Base-by-base conservation (phyloP, 2,329 filamentous ascomycete genomes). In the Taxawa tesnikishii region DNA sequence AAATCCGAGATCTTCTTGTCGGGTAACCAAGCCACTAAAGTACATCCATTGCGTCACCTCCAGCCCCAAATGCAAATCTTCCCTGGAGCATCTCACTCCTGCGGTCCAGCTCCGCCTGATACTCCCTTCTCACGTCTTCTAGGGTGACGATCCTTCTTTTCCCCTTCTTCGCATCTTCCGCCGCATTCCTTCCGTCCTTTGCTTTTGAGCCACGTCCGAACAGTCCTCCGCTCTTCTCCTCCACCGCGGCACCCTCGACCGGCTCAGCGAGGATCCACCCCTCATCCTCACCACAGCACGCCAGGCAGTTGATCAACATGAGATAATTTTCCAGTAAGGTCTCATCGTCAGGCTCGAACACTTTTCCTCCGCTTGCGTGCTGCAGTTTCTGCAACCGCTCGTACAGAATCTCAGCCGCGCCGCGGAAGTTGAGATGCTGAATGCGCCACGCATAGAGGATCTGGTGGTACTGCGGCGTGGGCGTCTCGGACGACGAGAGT, bases 371-470 rank as follows among this genome's bases (percentile, higher is more conserved):
- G 28, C 28, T 31, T 7, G 31, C 27, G n/a, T n/a, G n/a, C 23
- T 35, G 29, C 14, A 75, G 58, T 6, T 63, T 60, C 41, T 72
- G 63, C 7, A 75, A 57, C 12, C 68, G 65, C 32, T 68, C 65
- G 41, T 73, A 67, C 3, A 73, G 57, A 9, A 71, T 61, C 25
- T 68, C 63, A 1, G 73, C 70, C 3, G 74, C 75, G 31, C 88
- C 90, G 27, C 88, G 82, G 65, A 85, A 93, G 59, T 96, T 83
- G 47, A 75, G 75, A 43, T 79, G 79, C 40, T 76, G 76, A 43
- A 94, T 79, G 31, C 90, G 76, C 74, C 88, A 94, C 3, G 87
- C 78, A 54, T 94, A 94, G 29, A 96, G 72, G 35, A 94, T 79
- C 47, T 88, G 82, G 50, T 90, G 83, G 50, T 87, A 93, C 3